phyloP scores from a whole-genome alignment of 208 protist species.

The Trypanosoma cruzi region DNA sequence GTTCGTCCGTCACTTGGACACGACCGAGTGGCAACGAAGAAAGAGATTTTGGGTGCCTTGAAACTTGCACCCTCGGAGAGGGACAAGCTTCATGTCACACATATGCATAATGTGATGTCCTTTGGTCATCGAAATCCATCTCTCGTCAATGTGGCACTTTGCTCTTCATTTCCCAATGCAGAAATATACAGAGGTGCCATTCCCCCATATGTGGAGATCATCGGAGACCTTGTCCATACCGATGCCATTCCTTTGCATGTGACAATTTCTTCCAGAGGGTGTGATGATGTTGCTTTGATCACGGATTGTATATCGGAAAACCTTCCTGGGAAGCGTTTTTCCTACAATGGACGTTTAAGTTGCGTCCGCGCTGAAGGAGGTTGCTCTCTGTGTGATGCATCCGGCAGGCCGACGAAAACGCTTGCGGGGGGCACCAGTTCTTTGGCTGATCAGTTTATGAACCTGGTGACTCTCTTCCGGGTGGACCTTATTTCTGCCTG shows the following conservation, averaged over 20 bases:
- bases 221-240: conserved; percentile 63
- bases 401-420: conserved; percentile 47
- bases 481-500: conserved; percentile 57
- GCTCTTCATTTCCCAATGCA: conserved; percentile 51
- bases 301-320: conserved; percentile 72
- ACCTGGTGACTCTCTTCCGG: conserved; percentile 56
- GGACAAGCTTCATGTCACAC: conserved; percentile 59
- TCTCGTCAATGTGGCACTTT: conserved; percentile 61
- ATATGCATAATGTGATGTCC: conserved; percentile 72
- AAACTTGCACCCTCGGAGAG: conserved; percentile 36
- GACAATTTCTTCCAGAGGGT: conserved; percentile 38
- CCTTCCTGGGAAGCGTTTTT: conserved; percentile 48
- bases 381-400: conserved; percentile 59
- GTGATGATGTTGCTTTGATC: conserved; percentile 62
- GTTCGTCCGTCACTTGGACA: conserved; percentile 61
- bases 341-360: conserved; percentile 63
- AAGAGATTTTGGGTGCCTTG: conserved; percentile 59
- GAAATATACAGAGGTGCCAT: conserved; percentile 47
- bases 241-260: conserved; percentile 61
- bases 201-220: conserved; percentile 69
- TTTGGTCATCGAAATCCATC: conserved; percentile 71
- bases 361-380: conserved; percentile 60
- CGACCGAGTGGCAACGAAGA: conserved; percentile 53
- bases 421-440: conserved; percentile 62
- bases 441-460: conserved; percentile 67